A percentile compares a stretch with the other conserved stretches of the same genome.
These are phyloP conservation scores for Tylopilus intermedius DNA, from an alignment of 768 basidiomycete genomes.

Conservation along the genomic window DNA sequence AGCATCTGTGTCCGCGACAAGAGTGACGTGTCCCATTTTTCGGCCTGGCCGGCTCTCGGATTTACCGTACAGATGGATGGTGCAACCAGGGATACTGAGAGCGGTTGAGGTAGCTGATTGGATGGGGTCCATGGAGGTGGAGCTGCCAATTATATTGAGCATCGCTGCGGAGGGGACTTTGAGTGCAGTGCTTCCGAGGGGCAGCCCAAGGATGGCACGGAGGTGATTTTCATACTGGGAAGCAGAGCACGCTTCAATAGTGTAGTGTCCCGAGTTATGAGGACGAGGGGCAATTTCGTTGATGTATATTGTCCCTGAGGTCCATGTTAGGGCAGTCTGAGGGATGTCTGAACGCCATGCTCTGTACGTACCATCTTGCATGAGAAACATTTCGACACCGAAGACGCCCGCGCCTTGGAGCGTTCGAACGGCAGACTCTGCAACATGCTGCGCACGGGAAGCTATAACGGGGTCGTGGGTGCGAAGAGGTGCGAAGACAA, in stretches of 20 bases:
- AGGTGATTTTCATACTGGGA: constrained; percentile 98
- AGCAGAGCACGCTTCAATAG: constrained; percentile 94
- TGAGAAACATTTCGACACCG: constrained; percentile 97
- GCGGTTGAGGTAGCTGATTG: constrained; percentile 52
- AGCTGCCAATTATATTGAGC: constrained; percentile 92
- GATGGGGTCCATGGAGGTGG: constrained; percentile 60
- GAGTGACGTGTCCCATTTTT: constrained; percentile 97
- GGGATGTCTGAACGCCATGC: constrained; percentile 13
- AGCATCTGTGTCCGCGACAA: constrained; percentile 80
- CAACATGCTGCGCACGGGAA: constrained; percentile 60
- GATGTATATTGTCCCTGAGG: constrained; percentile 66
- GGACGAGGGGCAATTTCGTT: constrained; percentile 98
- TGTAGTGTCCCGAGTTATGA: constrained; percentile 98
- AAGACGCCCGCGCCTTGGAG: constrained; percentile 90
- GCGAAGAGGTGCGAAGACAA: constrained; percentile 86
- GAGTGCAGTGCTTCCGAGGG: constrained; percentile 82
- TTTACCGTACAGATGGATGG: constrained; percentile 94
- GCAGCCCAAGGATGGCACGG: constrained; percentile 85
- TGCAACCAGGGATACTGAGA: constrained; percentile 66
- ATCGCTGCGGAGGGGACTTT: constrained; percentile 85
- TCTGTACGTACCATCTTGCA: constrained; percentile 62
- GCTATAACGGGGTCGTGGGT: constrained; percentile 50
- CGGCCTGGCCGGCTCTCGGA: constrained; percentile 80
- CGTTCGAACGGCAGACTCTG: constrained; percentile 73
- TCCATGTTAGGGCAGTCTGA: neutral